Base-by-base conservation (phyloP, 495 filamentous ascomycete genomes). In the Friedmanniomyces simplex region DNA sequence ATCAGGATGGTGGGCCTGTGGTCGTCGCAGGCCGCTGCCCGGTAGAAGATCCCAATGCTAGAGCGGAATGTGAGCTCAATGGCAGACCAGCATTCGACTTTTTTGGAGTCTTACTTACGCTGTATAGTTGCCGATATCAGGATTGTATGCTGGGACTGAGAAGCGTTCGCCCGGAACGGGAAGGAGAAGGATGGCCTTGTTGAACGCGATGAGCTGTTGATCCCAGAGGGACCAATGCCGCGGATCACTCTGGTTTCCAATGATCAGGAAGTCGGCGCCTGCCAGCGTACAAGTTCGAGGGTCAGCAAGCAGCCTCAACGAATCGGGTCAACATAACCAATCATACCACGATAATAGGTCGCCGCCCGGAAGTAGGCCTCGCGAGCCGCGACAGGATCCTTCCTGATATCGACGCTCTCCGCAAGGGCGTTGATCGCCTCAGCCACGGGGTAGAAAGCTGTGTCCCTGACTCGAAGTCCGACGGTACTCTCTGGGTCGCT, bases 221-320 rank as follows among this genome's bases (percentile, higher is more conserved):
- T 51, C 42, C 60, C 61, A 66, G 10, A 21, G 46, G 10, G 22
- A 25, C 10, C 22, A 20, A 46, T 72, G 69, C 11, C 66, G 55
- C 0, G 66, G 60, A 47, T 74, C 67, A n/a, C 37, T 61, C 58
- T 39, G 64, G 47, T 77, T 75, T 16, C 70, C 71, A 52, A 74
- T 72, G 18, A 76, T 63, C 59, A 56, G 76, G 66, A 74, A 75
- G 54, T 73, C 71, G 4, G 74, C 73, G 0, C n/a, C n/a, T n/a
- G n/a, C n/a, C n/a, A n/a, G n/a, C n/a, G n/a, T n/a, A n/a, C n/a
- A n/a, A n/a, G n/a, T n/a, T n/a, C n/a, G n/a, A n/a, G n/a, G n/a
- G n/a, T n/a, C n/a, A n/a, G n/a, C n/a, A n/a, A n/a, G n/a, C n/a
- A n/a, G n/a, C n/a, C n/a, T n/a, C n/a, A n/a, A n/a, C n/a, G n/a